phyloP scores from a whole-genome alignment of 208 protist genomes.

The Trypanosoma cruzi region DNA sequence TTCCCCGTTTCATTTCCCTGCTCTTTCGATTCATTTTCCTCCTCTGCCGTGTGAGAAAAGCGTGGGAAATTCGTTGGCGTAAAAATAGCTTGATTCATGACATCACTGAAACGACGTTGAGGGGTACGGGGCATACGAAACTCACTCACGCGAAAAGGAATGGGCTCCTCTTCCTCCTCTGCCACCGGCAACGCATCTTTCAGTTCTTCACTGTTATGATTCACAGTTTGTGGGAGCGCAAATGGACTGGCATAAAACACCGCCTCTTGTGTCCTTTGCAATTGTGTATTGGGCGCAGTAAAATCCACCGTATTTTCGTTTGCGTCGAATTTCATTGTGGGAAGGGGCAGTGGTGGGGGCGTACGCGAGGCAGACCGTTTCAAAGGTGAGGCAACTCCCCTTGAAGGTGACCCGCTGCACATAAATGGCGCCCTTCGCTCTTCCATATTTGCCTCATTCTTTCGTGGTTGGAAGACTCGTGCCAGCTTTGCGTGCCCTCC shows the following conservation, averaged over 20 bases:
- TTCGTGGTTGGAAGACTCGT: neutral
- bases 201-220: neutral
- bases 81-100: neutral
- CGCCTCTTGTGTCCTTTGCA: neutral
- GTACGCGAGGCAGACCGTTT: slow-evolving; percentile 5
- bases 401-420: slow-evolving; percentile 8
- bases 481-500: neutral
- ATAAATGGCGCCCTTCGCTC: slow-evolving; percentile 22
- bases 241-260: slow-evolving; percentile 2
- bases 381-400: neutral
- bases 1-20: neutral
- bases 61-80: neutral
- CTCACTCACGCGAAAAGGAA: slow-evolving; percentile 25
- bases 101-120: slow-evolving; percentile 3
- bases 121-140: slow-evolving; percentile 29
- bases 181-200: neutral
- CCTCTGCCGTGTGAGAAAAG: neutral
- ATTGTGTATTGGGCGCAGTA: neutral
- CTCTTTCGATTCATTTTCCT: neutral
- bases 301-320: neutral
- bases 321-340: neutral
- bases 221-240: slow-evolving; percentile 1
- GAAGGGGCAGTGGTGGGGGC: slow-evolving; percentile 3
- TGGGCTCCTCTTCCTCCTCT: neutral
- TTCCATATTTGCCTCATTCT: neutral